Evolutionary conservation across 1,284 basidiomycete species (phyloP), one percentile per base, ranked within the genome.

Genomic region (Xerocomus nothofagi): DNA sequence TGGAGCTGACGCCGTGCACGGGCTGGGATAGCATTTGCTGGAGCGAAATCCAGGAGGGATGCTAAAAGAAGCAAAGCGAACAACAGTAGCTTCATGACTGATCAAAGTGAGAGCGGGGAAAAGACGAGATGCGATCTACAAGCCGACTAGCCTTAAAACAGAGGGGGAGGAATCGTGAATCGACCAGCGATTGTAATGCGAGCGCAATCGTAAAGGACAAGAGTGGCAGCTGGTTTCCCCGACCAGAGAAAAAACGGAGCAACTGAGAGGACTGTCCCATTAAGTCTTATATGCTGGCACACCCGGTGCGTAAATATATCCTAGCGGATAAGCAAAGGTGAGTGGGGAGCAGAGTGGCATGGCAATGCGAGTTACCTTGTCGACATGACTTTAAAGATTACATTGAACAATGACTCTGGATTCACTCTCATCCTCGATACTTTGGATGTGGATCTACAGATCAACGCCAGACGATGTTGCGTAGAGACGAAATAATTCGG

Each of bases 291-390:
- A 57, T 58, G 15, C 24, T 33, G n/a, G 24, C 31, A 20, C 4
- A 10, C 10, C n/a, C n/a, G 33, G 4, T n/a, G 24, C 15, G 29
- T 24, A 38, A n/a, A 12, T 43, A 7, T 32, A 47, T 20, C 21
- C 31, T 7, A 11, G 27, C 12, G 26, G 32, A 49, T 14, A 32
- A 11, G 17, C 23, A n/a, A n/a, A 26, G 10, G n/a, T 26, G 4
- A 29, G 29, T 30, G 21, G 29, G 29, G n/a, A n/a, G n/a, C n/a
- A 33, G 23, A 8, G 27, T 20, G 18, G 36, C 31, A 42, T 33
- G 14, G 47, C 39, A 43, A 51, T 55, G 11, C 23, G 9, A 36
- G 62, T 65, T 54, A 62, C 65, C 65, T 57, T 54, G 52, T 54
- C 55, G 47, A 61, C 60, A 46, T 30, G 20, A 27, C 17, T 30